Base-by-base conservation (phyloP, 305 asterid genomes). In the Petunia hybrid region DNA sequence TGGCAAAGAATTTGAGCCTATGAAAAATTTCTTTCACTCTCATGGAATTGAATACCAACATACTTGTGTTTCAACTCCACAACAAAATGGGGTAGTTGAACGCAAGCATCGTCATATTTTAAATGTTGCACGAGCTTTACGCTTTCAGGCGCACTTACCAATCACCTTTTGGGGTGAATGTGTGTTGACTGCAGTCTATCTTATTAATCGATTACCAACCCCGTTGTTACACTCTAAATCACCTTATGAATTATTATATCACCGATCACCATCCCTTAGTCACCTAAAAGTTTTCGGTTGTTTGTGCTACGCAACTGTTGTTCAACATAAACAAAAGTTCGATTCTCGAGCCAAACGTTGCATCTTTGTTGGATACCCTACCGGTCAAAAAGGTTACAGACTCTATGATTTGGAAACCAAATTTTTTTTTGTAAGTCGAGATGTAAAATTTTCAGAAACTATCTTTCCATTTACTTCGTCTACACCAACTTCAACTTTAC, bases 61-160 rank as follows among this genome's bases (percentile, higher is more conserved):
- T 12, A 71, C 83, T 83, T 22, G 73, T 39, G 71, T 83, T 41
- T 71, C 56, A 9, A 83, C 84, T 8, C 75, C 81, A 0, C 60
- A 77, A 76, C 76, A 81, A 80, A 84, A 69, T 68, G 38, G 63
- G 1, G 80, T 76, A 5, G 68, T 66, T 1, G 68, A 80, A 56
- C 8, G 78, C 4, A 80, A 66, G 40, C 69, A 80, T 68, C 68
- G 63, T 4, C 85, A 84, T 13, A 42, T 69, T 5, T 68, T 81
- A 6, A 53, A 4, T 10, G 81, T 70, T 0, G 67, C 76, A 3
- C 73, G 57, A 1, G 43, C 73, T 8, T 2, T 84, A 0, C 40
- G n/a, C 0, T 80, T 84, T 66, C 76, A 80, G 8, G 59, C 82
- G 1, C 43, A 59, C 16, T 41, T 80, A 8, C 80, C 84, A 0